Percentiles rank a stretch among this genome's conserved stretches.
phyloP scores from a whole-genome alignment of 2,329 filamentous ascomycete genomes.

The Penicillium capsulatum region DNA sequence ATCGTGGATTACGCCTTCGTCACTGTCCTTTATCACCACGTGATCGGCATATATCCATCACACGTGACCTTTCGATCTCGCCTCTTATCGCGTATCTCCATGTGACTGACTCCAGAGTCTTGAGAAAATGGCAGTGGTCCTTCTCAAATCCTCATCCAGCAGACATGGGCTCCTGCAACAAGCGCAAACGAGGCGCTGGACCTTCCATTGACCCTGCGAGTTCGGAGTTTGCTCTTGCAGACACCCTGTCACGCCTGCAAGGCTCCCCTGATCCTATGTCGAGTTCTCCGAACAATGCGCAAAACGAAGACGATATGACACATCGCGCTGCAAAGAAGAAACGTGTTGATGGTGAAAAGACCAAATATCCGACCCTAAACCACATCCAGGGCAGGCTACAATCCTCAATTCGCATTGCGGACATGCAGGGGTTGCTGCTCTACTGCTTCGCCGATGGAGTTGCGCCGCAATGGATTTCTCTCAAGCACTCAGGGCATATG shows the following conservation, averaged over 20 bases:
- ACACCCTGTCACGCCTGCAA: slow-evolving; percentile 32
- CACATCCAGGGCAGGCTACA: slow-evolving; percentile 54
- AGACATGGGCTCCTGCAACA: slow-evolving; percentile 31
- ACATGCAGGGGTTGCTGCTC: slow-evolving; percentile 56
- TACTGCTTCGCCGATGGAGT: slow-evolving; percentile 60
- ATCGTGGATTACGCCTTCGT: slow-evolving; percentile 15
- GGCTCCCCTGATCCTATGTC: slow-evolving; percentile 12
- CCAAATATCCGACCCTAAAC: slow-evolving; percentile 51
- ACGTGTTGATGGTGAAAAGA: slow-evolving; percentile 39
- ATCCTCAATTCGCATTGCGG: slow-evolving; percentile 53
- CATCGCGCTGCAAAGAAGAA: slow-evolving; percentile 15
- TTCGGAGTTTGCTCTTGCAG: slow-evolving; percentile 29
- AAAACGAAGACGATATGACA: slow-evolving; percentile 5
- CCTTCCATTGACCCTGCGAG: slow-evolving; percentile 11
- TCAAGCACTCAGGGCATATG: slow-evolving; percentile 54
- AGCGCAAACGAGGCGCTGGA: slow-evolving; percentile 29
- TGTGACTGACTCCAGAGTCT: neutral
- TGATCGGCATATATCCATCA: too few relatives aligned
- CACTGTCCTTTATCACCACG: slow-evolving; percentile 16
- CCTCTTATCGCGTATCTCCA: neutral
- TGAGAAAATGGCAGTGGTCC: too few relatives aligned
- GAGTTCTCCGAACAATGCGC: neutral
- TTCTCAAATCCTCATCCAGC: neutral
- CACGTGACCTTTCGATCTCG: neutral
- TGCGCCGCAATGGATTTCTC: slow-evolving; percentile 60